Evolutionary conservation across 2,329 filamentous ascomycete species (phyloP), one percentile per base, ranked within the genome.

Genomic region (Penicillium sp.): DNA sequence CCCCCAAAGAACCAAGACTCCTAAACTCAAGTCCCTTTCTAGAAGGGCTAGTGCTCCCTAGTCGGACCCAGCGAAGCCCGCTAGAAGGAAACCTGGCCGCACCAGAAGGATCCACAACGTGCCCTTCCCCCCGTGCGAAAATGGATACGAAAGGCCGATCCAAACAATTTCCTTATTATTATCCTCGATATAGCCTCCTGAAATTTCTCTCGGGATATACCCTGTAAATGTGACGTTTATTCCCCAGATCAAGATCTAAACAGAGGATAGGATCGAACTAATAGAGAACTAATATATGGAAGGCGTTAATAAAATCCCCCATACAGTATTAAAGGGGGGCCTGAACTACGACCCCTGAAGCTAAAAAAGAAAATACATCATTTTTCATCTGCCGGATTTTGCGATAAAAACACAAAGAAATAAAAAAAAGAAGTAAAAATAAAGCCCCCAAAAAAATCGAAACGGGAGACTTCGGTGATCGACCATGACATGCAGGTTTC

Each of bases 71-170:
- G 64, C 61, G 63, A 67, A 66, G 65, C 59, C 60, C 66, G 65
- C 64, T 63, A 67, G 63, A 67, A 66, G 65, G 67, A 68, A 70
- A 70, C 63, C 59, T 65, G 68, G 62, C 67, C 64, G 68, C 70
- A 68, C 68, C 64, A 73, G 69, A 73, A 69, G 70, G 69, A 66
- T 71, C 70, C 69, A 71, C 70, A 71, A 66, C 67, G 64, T 72
- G 64, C 65, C 49, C 56, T 65, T 68, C 66, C 62, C 69, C 69
- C 68, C 70, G 64, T 66, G 65, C 62, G 54, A 50, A 48, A 50
- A 69, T 72, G 70, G 70, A 68, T 69, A 68, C 68, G 43, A 63
- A 53, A 56, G 57, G 70, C 63, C 66, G 70, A 72, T 72, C 70
- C 68, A 63, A 70, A 70, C 48, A 54, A 58, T 61, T 48, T 58